Evolutionary conservation across 2,329 filamentous ascomycete species (phyloP), one percentile per base, ranked within the genome.

Genomic region (Monilinia polystroma): DNA sequence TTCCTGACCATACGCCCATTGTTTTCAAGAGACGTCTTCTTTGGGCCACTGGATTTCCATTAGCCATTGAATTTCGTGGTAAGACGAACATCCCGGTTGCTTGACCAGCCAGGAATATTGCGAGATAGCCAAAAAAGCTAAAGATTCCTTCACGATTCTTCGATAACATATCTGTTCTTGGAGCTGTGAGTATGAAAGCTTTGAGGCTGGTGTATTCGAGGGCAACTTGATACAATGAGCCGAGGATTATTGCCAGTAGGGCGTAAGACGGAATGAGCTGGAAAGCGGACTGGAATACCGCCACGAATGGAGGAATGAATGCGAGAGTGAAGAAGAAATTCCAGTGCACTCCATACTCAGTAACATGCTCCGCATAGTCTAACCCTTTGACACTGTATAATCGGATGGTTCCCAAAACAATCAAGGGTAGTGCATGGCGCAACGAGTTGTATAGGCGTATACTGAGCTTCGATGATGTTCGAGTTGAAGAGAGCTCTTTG

Each of bases 271-370:
- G 90, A 4, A 96, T 79, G 66, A 90, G 75, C 20, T 83, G 81
- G 67, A 94, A 85, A 0, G 88, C 80, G 0, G 90, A 85, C 76
- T 96, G 91, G 68, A 94, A 91, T 0, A 95, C 77, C 38, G 94
- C 93, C 63, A 96, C 88, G 74, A 96, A 96, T 0, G 93, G 93
- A 0, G 94, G 92, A 32, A 99, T 80, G 58, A 97, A 85, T 7
- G 88, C 93, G 12, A 99, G 83, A 0, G 95, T 99, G 79, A 98
- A 98, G 83, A 99, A 99, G 79, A 99, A 99, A 78, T 99, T 99
- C 95, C 95, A 99, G 78, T 99, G 95, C 12, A 99, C 92, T 54
- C 95, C 95, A 76, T 99, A 99, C 77, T 99, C 95, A 18, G 92
- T 93, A 67, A 97, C 92, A 80, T 99, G 95, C 77, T 99, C 95